phyloP scores from a whole-genome alignment of 1,139 yeast genomes.

The Candida labiduridarum region DNA sequence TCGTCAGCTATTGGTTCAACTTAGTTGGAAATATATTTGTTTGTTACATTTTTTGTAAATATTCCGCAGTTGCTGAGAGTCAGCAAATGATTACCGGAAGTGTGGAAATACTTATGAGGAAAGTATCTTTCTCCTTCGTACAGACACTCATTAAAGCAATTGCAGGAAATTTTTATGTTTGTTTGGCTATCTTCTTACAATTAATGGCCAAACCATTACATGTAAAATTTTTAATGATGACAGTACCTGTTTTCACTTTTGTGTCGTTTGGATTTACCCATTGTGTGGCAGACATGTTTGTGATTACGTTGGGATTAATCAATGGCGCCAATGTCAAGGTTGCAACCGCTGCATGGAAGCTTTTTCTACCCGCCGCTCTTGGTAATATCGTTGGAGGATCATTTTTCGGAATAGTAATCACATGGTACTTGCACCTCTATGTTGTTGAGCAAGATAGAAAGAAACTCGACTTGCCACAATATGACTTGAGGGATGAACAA shows the following conservation, averaged over 20 bases:
- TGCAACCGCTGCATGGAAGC: conserved; percentile 69
- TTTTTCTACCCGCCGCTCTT: conserved; percentile 63
- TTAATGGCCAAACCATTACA: conserved; percentile 80
- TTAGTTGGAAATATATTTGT: conserved; percentile 66
- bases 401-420: conserved; percentile 59
- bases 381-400: conserved; percentile 77
- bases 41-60: conserved; percentile 60
- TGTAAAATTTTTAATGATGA: conserved; percentile 67
- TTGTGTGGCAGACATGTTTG: conserved; percentile 78
- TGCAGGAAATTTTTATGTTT: conserved; percentile 77
- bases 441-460: conserved; percentile 72
- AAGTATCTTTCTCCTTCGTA: conserved; percentile 51
- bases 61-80: conserved; percentile 49
- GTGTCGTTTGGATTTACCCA: conserved; percentile 77
- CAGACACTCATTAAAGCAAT: conserved; percentile 65
- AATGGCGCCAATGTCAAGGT: conserved; percentile 65
- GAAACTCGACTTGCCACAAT: conserved; percentile 60
- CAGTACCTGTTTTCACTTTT: conserved; percentile 71
- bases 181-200: conserved; percentile 73
- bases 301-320: conserved; percentile 64
- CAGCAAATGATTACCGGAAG: conserved; percentile 50
- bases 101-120: conserved; percentile 44
- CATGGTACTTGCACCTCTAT: conserved; percentile 69
- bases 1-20: conserved; percentile 68
- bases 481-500: conserved; percentile 75